Conservation (phyloP, 192 early-diverging fungal genomes). For the Podochytrium sp. region DNA sequence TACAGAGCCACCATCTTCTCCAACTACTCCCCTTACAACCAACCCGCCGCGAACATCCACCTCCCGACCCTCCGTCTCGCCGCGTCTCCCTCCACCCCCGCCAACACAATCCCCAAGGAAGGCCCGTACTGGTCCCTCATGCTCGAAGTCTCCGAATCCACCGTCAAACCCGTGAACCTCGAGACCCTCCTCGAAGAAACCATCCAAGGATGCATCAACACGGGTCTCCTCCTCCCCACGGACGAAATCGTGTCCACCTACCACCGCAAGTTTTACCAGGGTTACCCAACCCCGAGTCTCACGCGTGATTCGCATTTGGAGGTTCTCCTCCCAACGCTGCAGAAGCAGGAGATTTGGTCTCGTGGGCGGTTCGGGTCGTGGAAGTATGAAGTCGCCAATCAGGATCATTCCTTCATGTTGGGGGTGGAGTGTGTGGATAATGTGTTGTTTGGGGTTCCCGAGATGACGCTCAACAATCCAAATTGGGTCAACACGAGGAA, state of each 20-base stretch:
- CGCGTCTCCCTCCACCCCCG: not conserved
- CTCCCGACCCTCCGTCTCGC: constrained; percentile 35
- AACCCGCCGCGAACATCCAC: constrained; percentile 18
- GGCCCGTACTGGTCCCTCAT: constrained; percentile 47
- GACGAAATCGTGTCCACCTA: constrained; percentile 43
- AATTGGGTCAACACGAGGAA: constrained; percentile 38
- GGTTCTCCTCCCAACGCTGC: constrained; percentile 26
- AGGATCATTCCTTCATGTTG: constrained; percentile 46
- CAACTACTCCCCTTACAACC: constrained; percentile 42
- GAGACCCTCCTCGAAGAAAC: constrained; percentile 34
- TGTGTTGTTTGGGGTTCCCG: constrained; percentile 37
- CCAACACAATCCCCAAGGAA: constrained; percentile 1
- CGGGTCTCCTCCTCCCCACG: constrained; percentile 23
- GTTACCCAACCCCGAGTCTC: constrained; percentile 41
- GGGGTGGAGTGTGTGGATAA: constrained; percentile 42
- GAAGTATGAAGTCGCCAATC: constrained; percentile 46
- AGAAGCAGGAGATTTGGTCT: constrained; percentile 34
- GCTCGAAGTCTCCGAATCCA: constrained; percentile 42
- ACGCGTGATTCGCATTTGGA: constrained; percentile 34
- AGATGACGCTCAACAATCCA: constrained; percentile 38
- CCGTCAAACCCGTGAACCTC: constrained; percentile 34
- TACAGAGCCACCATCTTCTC: constrained; percentile 46
- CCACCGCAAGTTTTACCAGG: constrained; percentile 37
- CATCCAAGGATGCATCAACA: constrained; percentile 41
- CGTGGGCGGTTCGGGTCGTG: constrained; percentile 43